phyloP scores from a whole-genome alignment of 1,139 yeast species.

The Suhomyces chickasaworum region DNA sequence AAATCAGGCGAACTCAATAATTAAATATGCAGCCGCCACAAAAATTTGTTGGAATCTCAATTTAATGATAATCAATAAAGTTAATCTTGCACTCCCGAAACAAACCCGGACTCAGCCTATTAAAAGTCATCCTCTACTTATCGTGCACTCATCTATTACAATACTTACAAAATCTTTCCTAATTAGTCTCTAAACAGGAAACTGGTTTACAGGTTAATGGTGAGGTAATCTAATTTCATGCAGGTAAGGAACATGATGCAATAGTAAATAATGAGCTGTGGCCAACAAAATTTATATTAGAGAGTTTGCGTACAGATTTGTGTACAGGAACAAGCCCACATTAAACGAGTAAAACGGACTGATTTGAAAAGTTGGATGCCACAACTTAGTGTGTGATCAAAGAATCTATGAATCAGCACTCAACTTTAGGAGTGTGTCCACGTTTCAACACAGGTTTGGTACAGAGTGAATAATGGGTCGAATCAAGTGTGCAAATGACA shows the following conservation, averaged over 20 bases:
- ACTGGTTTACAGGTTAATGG: conserved; percentile 8
- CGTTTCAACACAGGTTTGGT: no score
- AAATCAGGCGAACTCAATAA: background rate
- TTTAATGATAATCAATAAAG: background rate
- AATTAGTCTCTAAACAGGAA: conserved; percentile 1
- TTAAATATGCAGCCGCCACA: background rate
- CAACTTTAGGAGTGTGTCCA: no score
- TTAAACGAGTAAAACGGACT: background rate
- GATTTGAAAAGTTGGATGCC: no score
- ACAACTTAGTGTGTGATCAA: no score
- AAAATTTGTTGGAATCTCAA: conserved; percentile 4
- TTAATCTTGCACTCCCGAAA: conserved; percentile 2
- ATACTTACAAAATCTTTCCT: conserved; percentile 3
- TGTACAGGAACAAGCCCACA: background rate
- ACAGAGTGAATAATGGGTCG: no score
- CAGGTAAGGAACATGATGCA: conserved; percentile 2
- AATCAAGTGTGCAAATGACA: no score
- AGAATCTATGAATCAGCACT: no score
- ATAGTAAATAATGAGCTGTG: background rate
- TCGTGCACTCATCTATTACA: background rate
- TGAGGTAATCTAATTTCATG: conserved; percentile 9
- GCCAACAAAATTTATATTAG: conserved; percentile 3
- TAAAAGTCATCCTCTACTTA: conserved; percentile 6
- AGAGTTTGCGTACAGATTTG: background rate
- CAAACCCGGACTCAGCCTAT: conserved; percentile 3